Conservation (phyloP, 2,329 filamentous ascomycete species). For the Fusarium sp. region DNA sequence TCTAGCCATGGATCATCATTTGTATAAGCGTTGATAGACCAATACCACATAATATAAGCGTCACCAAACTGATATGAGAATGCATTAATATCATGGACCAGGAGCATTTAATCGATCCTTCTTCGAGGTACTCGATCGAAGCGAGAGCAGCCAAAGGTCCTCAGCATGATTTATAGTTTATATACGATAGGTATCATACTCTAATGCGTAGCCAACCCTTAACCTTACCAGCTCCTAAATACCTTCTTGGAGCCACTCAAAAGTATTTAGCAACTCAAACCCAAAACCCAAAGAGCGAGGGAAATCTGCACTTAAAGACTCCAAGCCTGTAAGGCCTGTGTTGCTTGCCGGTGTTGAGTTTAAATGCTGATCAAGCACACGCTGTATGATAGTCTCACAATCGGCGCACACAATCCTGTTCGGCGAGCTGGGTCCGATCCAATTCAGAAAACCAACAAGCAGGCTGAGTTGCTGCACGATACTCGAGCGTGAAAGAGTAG, state of each 20-base stretch:
- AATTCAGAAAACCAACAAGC: slow-evolving; percentile 64
- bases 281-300: slow-evolving; percentile 54
- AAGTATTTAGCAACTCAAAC: slow-evolving; percentile 63
- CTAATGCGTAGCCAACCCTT: not conserved
- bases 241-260: slow-evolving; percentile 43
- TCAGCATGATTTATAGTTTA: not conserved
- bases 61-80: not conserved
- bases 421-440: slow-evolving; percentile 61
- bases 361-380: slow-evolving; percentile 63
- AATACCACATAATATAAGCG: slow-evolving; percentile 18
- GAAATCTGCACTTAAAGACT: slow-evolving; percentile 51
- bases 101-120: too few relatives aligned
- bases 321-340: slow-evolving; percentile 35
- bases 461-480: slow-evolving; percentile 66
- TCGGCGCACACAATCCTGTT: slow-evolving; percentile 61
- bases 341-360: slow-evolving; percentile 51
- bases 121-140: not conserved
- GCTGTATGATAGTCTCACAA: slow-evolving; percentile 62
- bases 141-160: not conserved
- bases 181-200: not conserved
- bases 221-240: not conserved
- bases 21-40: slow-evolving; percentile 18
- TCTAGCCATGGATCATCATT: slow-evolving; percentile 20
- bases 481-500: slow-evolving; percentile 58
- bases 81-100: not conserved